Conservation (phyloP, 768 basidiomycete genomes). For the Pleurotus platypus region DNA sequence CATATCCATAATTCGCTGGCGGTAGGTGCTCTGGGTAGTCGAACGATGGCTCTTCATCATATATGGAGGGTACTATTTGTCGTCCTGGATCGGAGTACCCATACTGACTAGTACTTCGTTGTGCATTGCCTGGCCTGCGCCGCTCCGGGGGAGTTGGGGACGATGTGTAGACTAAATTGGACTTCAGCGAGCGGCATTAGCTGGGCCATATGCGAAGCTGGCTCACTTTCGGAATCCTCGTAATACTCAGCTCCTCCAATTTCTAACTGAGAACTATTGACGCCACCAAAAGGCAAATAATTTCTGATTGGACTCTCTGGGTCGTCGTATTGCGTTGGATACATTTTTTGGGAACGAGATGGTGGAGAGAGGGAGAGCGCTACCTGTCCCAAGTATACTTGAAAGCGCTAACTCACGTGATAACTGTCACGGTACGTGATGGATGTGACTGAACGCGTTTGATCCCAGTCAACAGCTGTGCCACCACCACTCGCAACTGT, state of each 20-base stretch:
- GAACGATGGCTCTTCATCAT: not conserved
- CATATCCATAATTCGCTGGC: too few relatives aligned
- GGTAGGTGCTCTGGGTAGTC: not conserved
- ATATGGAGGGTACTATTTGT: not conserved
- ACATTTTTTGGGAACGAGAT: not conserved
- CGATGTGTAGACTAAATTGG: not conserved
- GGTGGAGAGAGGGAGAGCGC: not conserved
- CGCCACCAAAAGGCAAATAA: not conserved
- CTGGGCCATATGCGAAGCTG: not conserved
- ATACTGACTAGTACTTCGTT: not conserved
- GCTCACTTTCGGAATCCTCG: conserved; percentile 4
- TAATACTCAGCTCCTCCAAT: not conserved
- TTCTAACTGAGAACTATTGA: not conserved
- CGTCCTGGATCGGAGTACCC: not conserved
- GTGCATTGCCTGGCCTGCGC: not conserved
- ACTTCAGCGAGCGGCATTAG: too few relatives aligned
- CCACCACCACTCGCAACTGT: not conserved
- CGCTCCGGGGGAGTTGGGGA: not conserved
- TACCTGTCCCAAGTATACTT: not conserved
- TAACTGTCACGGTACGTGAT: not conserved
- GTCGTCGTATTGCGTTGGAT: not conserved
- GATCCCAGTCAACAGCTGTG: conserved; percentile 2
- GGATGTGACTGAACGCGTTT: not conserved
- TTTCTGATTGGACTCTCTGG: not conserved
- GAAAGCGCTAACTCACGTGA: not conserved